Percentiles rank a stretch among this genome's conserved stretches.
Evolutionary conservation across 2,329 filamentous ascomycete species (phyloP).

Genomic region (Macrophomina tecta): DNA sequence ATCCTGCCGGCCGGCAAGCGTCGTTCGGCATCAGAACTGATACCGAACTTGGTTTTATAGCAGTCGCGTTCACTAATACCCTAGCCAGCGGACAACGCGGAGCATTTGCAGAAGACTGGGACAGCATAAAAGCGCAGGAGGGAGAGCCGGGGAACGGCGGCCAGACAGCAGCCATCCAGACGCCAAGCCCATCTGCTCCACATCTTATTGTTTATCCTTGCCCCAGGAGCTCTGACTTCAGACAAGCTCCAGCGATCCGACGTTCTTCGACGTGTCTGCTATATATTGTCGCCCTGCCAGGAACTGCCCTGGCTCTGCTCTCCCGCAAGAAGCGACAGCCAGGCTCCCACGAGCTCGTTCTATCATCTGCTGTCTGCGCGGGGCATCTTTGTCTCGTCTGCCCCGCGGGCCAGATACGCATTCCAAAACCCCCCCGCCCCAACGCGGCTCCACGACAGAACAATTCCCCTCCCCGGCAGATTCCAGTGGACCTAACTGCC

Average conservation of each 20-base stretch:
- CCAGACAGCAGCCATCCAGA: not conserved
- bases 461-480: too few species aligned
- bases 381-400: not conserved
- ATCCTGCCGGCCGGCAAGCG: not conserved
- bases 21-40: not conserved
- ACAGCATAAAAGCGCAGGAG: too few species aligned
- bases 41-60: not conserved
- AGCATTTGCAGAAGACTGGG: too few species aligned
- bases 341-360: not conserved
- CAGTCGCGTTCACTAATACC: not conserved
- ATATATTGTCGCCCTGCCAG: too few species aligned
- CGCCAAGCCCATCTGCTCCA: not conserved
- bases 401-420: not conserved
- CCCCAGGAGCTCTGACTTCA: not conserved
- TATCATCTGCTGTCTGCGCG: not conserved
- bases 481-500: too few species aligned
- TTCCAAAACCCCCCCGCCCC: not conserved
- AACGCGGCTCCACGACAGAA: too few species aligned
- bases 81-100: too few species aligned
- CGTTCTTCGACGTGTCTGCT: too few species aligned
- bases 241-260: not conserved
- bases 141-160: too few species aligned
- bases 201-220: not conserved
- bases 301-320: too few species aligned
- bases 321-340: too few species aligned